Evolutionary conservation across 345 rosid species (phyloP), one percentile per base, ranked within the genome.

Genomic region (Eucalyptus pumila): DNA sequence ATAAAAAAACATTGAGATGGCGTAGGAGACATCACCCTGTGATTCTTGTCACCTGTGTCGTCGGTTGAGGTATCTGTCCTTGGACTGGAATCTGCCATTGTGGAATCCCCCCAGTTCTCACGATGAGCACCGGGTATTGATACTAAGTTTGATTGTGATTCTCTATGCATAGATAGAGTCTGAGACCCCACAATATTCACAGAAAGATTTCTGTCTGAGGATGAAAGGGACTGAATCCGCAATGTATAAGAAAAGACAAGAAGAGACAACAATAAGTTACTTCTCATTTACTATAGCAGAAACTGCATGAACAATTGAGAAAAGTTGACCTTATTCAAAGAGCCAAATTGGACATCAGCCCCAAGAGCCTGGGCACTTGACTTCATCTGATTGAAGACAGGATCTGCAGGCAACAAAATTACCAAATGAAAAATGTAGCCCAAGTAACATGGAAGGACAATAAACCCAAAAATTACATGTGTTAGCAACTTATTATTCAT

Each of bases 1-100:
- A n/a, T n/a, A n/a, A n/a, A n/a, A 56, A 56, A 40, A 21, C 27
- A 21, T 76, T 40, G 87, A 86, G 69, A 86, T 51, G 65, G 87
- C 3, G 12, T n/a, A 87, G 32, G 91, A 93, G 81, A 72, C 49
- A 49, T 93, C 92, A 97, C 99, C 97, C 96, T 94, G 87, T 90
- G 96, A 92, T 93, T 94, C 94, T 94, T 96, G 89, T 95, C 97
- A 88, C 95, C 99, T 72, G 97, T 94, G 88, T 96, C 99, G 49
- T 96, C 99, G 30, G 99, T 94, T 89, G 99, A 97, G 80, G 92
- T 95, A 92, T 96, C 98, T 65, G 98, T 97, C 91, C 95, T 95
- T 86, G 98, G 97, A 92, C 99, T 96, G 51, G 96, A 94, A 91
- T 96, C 98, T 54, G 96, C 97, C 95, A 95, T 92, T 83, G 90